Base-by-base conservation (phyloP, 768 basidiomycete genomes). In the Leucosporidium yakuticum region DNA sequence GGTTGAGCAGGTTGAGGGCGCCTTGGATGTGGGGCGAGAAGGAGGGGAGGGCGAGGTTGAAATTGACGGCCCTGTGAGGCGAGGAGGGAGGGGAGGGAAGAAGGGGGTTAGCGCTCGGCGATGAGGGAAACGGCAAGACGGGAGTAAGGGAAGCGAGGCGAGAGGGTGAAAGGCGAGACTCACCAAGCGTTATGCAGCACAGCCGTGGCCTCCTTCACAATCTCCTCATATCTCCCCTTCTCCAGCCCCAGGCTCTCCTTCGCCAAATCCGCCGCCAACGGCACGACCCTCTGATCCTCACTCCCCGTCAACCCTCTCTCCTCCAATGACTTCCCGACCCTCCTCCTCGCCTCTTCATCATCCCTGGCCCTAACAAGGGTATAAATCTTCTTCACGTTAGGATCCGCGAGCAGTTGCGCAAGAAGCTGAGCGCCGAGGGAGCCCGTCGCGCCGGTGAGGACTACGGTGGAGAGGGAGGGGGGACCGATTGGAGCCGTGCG, bases 351-450 rank as follows among this genome's bases (percentile, higher is more conserved):
- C 15, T 84, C 81, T 8, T 65, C 75, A 69, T 85, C 81, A 19
- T 80, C 77, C 53, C 78, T 77, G 29, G 84, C 84, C 63, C 85
- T 81, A 36, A 81, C 83, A 3, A 85, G 79, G 75, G 83, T 83
- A 66, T 84, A 81, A 39, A 85, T 80, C 15, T 78, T 80, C 48
- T 69, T 69, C 44, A 85, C 82, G 0, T 74, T 61, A 0, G 79
- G 69, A 7, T 77, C 77, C 8, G 76, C 71, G 5, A 82, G 76
- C 2, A 85, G 77, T 58, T 82, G 80, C 39, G 80, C 77, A 23
- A 86, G 80, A 19, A 85, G 80, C 64, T 84, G 81, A 3, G 84
- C 83, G 19, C 85, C 85, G 4, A 85, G 80, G 4, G 83, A 83
- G 31, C 84, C 84, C 4, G 84, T 84, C 0, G 80, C 82, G 6